phyloP scores from a whole-genome alignment of 208 protist species.

The Angomonas ambiguus region DNA sequence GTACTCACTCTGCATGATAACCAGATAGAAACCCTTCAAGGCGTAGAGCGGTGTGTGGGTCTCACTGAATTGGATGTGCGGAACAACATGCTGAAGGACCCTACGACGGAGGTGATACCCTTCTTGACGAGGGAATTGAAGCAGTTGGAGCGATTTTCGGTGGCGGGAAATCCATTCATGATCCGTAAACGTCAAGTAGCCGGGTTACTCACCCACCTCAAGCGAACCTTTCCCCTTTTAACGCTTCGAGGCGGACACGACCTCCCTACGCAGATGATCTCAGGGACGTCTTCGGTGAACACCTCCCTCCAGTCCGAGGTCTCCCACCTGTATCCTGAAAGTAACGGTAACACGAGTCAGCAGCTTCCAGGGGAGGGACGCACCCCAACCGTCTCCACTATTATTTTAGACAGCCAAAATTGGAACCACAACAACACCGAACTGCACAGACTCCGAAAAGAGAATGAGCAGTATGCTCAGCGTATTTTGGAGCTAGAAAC shows the following conservation, averaged over 20 bases:
- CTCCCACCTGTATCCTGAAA: not conserved
- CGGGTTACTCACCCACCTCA: slow-evolving; percentile 36
- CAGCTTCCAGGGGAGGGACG: not conserved
- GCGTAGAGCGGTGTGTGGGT: slow-evolving; percentile 46
- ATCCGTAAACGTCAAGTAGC: slow-evolving; percentile 31
- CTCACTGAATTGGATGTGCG: slow-evolving; percentile 46
- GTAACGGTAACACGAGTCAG: not conserved
- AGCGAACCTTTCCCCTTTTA: slow-evolving; percentile 12
- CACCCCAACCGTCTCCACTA: not conserved
- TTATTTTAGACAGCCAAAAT: not conserved
- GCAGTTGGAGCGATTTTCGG: slow-evolving; percentile 23
- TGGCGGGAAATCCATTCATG: slow-evolving; percentile 63
- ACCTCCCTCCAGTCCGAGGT: not conserved
- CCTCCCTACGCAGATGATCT: not conserved
- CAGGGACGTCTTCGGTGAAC: slow-evolving; percentile 3
- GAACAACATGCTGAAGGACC: slow-evolving; percentile 56
- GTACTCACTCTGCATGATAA: slow-evolving; percentile 63
- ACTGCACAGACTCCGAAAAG: slow-evolving; percentile 17
- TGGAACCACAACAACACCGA: not conserved
- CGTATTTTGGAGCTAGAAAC: slow-evolving; percentile 14
- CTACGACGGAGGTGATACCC: slow-evolving; percentile 27
- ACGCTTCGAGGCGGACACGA: not conserved
- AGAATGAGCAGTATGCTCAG: slow-evolving; percentile 25
- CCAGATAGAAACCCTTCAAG: slow-evolving; percentile 32
- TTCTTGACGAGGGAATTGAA: slow-evolving; percentile 22